Percentiles rank a stretch among this genome's conserved stretches.
Evolutionary conservation across 352 stramenopile species (phyloP).

Genomic region (Aphanomyces cochlioides): DNA sequence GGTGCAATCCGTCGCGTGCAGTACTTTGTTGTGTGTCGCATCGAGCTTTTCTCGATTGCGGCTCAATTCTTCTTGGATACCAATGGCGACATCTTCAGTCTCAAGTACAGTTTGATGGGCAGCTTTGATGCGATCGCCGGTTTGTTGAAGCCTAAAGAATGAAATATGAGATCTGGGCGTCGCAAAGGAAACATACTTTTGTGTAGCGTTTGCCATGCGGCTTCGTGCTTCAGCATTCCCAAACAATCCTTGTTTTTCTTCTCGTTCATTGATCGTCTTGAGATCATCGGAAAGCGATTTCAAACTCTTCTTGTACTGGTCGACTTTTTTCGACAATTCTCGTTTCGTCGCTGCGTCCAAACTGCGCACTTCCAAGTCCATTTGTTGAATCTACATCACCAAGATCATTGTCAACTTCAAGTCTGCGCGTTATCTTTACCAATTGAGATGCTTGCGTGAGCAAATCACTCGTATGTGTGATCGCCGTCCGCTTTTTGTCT

Average conservation of each 20-base stretch:
- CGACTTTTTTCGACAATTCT: slow-evolving; percentile 86
- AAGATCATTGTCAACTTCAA: too few relatives aligned
- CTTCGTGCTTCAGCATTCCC: slow-evolving; percentile 67
- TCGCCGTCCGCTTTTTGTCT: slow-evolving; percentile 86
- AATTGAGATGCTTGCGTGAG: slow-evolving; percentile 79
- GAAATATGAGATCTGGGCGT: background rate
- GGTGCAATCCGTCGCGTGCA: background rate
- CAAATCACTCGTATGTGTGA: slow-evolving; percentile 70
- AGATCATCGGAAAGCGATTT: slow-evolving; percentile 75
- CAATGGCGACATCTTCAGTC: slow-evolving; percentile 77
- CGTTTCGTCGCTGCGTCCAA: slow-evolving; percentile 69
- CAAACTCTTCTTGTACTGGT: slow-evolving; percentile 87
- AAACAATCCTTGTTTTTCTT: slow-evolving; percentile 80
- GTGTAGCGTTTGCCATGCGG: slow-evolving; percentile 72
- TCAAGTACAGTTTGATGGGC: slow-evolving; percentile 76
- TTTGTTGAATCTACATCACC: slow-evolving; percentile 70
- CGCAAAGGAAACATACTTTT: slow-evolving; percentile 52
- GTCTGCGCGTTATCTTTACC: slow-evolving; percentile 41
- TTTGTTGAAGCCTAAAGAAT: slow-evolving; percentile 71
- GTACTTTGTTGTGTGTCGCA: slow-evolving; percentile 61
- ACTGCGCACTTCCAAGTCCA: slow-evolving; percentile 84
- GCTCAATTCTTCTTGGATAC: slow-evolving; percentile 75
- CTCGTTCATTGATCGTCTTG: slow-evolving; percentile 77
- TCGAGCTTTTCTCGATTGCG: slow-evolving; percentile 85
- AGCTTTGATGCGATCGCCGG: slow-evolving; percentile 71